phyloP scores from a whole-genome alignment of 495 filamentous ascomycete species.

The Daldinia decipiens region DNA sequence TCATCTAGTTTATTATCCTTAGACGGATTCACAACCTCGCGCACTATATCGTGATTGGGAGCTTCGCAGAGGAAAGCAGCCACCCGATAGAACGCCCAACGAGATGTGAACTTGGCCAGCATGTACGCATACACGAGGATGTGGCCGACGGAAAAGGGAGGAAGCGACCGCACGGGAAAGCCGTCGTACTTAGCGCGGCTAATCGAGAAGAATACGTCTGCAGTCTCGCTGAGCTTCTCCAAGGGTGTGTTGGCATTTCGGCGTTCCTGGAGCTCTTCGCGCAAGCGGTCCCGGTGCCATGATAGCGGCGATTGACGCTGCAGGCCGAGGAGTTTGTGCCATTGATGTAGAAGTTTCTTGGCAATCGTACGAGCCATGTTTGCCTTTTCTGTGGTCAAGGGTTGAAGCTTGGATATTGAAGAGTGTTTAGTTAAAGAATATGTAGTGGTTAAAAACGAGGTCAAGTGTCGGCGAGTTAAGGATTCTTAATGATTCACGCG shows the following conservation, averaged over 20 bases:
- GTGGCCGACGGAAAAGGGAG: slow-evolving; percentile 47
- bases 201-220: slow-evolving; percentile 63
- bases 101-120: slow-evolving; percentile 61
- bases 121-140: slow-evolving; percentile 59
- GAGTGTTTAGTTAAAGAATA: neutral
- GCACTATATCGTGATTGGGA: slow-evolving; percentile 43
- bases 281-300: slow-evolving; percentile 59
- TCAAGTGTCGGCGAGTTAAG: too few species aligned
- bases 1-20: slow-evolving; percentile 59
- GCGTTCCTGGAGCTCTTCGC: slow-evolving; percentile 58
- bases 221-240: slow-evolving; percentile 61
- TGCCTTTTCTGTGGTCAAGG: neutral
- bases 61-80: slow-evolving; percentile 54
- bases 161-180: slow-evolving; percentile 25
- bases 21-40: slow-evolving; percentile 62
- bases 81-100: slow-evolving; percentile 61
- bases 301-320: slow-evolving; percentile 53
- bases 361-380: neutral
- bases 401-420: neutral
- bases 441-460: neutral
- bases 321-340: slow-evolving; percentile 56
- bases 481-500: too few species aligned
- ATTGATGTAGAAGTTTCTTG: slow-evolving; percentile 46
- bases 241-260: slow-evolving; percentile 48
- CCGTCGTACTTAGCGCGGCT: slow-evolving; percentile 52